Evolutionary conservation across 805 yeast species (phyloP), one percentile per base, ranked within the genome.

Genomic region (Ogataea saltuana): DNA sequence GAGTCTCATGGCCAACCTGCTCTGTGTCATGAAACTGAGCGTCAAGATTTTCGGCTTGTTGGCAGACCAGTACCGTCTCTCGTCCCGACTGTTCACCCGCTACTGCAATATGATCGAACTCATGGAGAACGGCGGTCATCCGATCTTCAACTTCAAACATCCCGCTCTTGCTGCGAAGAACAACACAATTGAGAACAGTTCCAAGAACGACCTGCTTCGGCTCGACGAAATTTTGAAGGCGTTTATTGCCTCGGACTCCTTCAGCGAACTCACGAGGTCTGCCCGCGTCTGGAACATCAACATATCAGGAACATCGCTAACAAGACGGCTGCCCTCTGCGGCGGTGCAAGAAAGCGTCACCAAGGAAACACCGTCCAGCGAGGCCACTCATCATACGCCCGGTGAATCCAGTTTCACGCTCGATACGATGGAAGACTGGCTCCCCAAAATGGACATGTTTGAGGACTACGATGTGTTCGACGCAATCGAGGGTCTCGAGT

Each of bases 21-120:
- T 37, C 16, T 15, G 20, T 2, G 21, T 47, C 1, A 42, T 53
- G 50, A 47, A 40, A 17, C 18, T 43, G 10, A 31, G 50, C 10
- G 29, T 40, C 3, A 56, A 46, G 26, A 15, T 53, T 6, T 32
- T 48, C 21, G 53, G 48, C 2, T 33, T 52, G 12, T 15, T 45
- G 12, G 51, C 53, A n/a, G 58, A 57, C 25, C 50, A 49, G 15
- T 50, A 53, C 18, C 55, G 54, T 26, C 28, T 42, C 13, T 33
- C 54, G 6, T 45, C 39, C 22, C 46, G 59, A 18, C 12, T 46
- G 8, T 45, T 32, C 28, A 47, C 49, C 2, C 41, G 34, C 3
- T 42, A 33, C 38, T 34, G 27, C 15, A 48, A 44, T 33, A 6
- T 56, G 11, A 30, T 37, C 12, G 52, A 49, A 11, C 50, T 53